Evolutionary conservation across 2,329 filamentous ascomycete genomes (phyloP), one percentile per base, ranked within the genome.

Genomic region (Cadophora sp.): DNA sequence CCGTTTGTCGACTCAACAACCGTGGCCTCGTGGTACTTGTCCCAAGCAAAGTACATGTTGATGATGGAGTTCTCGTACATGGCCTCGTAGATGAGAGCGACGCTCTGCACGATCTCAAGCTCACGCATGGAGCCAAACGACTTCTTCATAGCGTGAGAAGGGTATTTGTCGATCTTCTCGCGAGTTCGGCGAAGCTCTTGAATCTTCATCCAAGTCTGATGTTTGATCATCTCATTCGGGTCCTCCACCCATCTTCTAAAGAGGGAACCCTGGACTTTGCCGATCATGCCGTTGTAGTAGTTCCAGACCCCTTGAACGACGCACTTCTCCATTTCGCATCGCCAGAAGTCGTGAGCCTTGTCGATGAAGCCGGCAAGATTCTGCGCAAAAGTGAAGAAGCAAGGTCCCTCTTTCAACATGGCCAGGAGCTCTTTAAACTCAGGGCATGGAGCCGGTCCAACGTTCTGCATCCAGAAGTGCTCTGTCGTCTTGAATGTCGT

Each of bases 41-140:
- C 24, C 34, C 26, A 27, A 7, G 5, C 40, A 27, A 65, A 65
- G 26, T 61, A 65, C n/a, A 48, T 6, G 3, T 12, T 1, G 24
- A 65, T 50, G 24, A 60, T 22, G 3, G 1, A 14, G 12, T 61
- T 51, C 55, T 65, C 64, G n/a, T 65, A 40, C 53, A 60, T 50
- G 2, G 53, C 31, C 22, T 65, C 64, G 24, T 37, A 31, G 43
- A 65, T 65, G 56, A 65, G 14, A 60, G 53, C 53, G 14, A 51
- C 2, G 16, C 24, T 24, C 5, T 60, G 22, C 1, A 61, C 37
- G 12, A 65, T 37, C 24, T 60, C 55, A 14, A 51, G 19, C 29
- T 65, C 64, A 14, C 55, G 51, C 37, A 60, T 34, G 19, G 34
- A 50, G 8, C 55, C 53, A 26, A 50, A 55, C 4, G 53, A 27